phyloP scores from a whole-genome alignment of 1,284 basidiomycete genomes.

The Pseudozyma tsukubaensis region DNA sequence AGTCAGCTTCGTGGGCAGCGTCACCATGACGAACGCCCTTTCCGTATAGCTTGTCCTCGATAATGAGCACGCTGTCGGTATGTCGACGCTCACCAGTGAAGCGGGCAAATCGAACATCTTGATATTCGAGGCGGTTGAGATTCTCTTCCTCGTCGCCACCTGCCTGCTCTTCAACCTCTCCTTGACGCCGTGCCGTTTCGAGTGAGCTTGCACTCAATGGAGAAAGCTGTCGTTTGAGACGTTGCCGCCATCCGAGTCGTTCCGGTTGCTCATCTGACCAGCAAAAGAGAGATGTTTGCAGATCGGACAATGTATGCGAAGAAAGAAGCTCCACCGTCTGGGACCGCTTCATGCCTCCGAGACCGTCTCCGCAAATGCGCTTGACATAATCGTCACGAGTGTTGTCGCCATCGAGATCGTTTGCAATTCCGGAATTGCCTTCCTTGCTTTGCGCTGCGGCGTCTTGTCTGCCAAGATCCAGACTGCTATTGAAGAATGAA shows the following conservation, averaged over 20 bases:
- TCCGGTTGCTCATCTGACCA: conserved; percentile 51
- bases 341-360: conserved; percentile 36
- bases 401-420: conserved; percentile 17
- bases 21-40: conserved; percentile 24
- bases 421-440: neutral
- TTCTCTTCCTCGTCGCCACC: conserved; percentile 3
- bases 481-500: conserved; percentile 35
- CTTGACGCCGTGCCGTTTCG: neutral
- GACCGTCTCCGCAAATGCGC: conserved; percentile 37
- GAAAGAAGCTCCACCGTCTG: conserved; percentile 48
- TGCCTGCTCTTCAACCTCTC: neutral
- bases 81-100: conserved; percentile 35
- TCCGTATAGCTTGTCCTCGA: conserved; percentile 39
- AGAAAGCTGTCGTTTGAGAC: conserved; percentile 10
- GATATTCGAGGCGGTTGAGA: no score
- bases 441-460: neutral
- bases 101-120: conserved; percentile 15
- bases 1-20: conserved; percentile 20
- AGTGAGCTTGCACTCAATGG: neutral
- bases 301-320: conserved; percentile 19
- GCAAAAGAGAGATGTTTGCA: conserved; percentile 32
- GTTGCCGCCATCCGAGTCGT: conserved; percentile 28
- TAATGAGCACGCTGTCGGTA: conserved; percentile 30
- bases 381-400: conserved; percentile 42
- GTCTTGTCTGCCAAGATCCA: conserved; percentile 18